Evolutionary conservation across 805 yeast species (phyloP), one percentile per base, ranked within the genome.

Genomic region (Torulaspora indica): DNA sequence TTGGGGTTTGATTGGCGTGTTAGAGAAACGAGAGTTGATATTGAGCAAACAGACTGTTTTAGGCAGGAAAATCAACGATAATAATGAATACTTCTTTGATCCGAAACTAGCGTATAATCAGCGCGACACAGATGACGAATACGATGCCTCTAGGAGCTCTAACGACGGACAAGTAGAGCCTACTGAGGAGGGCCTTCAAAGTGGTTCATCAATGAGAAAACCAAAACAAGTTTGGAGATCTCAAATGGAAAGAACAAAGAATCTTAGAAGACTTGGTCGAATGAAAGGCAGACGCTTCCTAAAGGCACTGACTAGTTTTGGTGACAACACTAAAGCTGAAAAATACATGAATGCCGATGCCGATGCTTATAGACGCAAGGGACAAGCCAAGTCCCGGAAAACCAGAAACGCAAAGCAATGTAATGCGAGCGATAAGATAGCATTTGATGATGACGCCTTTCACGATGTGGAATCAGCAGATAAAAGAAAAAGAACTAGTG

Each of bases 1-100:
- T 8, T 64, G 68, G 68, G 61, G 65, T 7, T 47, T 64, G n/a
- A 53, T 64, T 18, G 58, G 58, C 18, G 56, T 56, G 3, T 46
- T 63, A 17, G 64, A 61, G 36, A 53, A 48, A 35, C 56, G 62
- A 44, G 64, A 61, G 39, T 41, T 52, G 18, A 41, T 45, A 8
- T 33, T 60, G 24, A 56, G 52, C 40, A 58, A 55, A 36, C 56
- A 54, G 28, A 60, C 67, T 1, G 53, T 63, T 10, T 25, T 64
- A n/a, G 68, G 68, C 1, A 52, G 61, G 42, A 57, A 57, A 35
- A 60, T 63, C 30, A 52, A 53, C 41, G 61, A 62, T 36, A 42
- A 45, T 14, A 64, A 63, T 34, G 54, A 52, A 34, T 57, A 52
- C 22, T 63, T 62, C 34, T 49, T 53, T 22, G 56, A 63, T 44